Evolutionary conservation across 2,329 filamentous ascomycete genomes (phyloP).

Genomic region (Monosporascus sp.): DNA sequence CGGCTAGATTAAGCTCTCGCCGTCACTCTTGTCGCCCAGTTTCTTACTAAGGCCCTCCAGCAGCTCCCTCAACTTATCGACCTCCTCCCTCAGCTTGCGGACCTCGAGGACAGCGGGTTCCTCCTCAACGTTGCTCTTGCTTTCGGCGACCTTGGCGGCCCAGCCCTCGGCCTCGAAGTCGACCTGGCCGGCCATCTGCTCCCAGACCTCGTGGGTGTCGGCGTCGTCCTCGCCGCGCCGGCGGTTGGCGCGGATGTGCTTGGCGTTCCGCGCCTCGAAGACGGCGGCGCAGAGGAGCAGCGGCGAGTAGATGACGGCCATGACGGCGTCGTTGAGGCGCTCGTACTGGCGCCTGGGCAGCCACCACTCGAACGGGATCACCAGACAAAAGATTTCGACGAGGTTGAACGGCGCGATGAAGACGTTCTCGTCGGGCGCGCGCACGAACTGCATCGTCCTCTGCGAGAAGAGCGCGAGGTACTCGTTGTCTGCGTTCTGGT

Average conservation of each 20-base stretch:
- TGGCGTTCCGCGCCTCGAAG: slow-evolving; percentile 62
- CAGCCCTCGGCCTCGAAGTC: slow-evolving; percentile 83
- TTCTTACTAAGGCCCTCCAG: slow-evolving; percentile 26
- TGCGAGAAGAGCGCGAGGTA: slow-evolving; percentile 90
- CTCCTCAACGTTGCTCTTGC: slow-evolving; percentile 74
- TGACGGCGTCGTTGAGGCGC: slow-evolving; percentile 79
- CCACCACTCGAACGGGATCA: slow-evolving; percentile 93
- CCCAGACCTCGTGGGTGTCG: slow-evolving; percentile 87
- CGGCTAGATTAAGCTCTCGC: slow-evolving; percentile 11
- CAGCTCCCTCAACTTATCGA: slow-evolving; percentile 50
- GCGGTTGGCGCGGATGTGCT: slow-evolving; percentile 66
- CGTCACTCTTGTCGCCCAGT: slow-evolving; percentile 10
- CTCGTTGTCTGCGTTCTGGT: slow-evolving; percentile 88
- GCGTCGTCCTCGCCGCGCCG: slow-evolving; percentile 82
- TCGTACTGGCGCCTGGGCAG: slow-evolving; percentile 70
- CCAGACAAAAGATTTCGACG: slow-evolving; percentile 75
- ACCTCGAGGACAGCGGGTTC: slow-evolving; percentile 72
- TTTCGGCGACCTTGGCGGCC: slow-evolving; percentile 71
- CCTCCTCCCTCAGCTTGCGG: slow-evolving; percentile 50
- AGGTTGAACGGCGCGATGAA: slow-evolving; percentile 96
- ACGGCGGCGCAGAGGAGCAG: slow-evolving; percentile 73
- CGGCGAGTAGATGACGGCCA: slow-evolving; percentile 81
- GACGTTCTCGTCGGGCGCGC: slow-evolving; percentile 95
- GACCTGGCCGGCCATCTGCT: slow-evolving; percentile 66
- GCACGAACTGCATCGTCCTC: slow-evolving; percentile 95